Evolutionary conservation across 495 filamentous ascomycete species (phyloP).

Genomic region (Chaetomium fimeti): DNA sequence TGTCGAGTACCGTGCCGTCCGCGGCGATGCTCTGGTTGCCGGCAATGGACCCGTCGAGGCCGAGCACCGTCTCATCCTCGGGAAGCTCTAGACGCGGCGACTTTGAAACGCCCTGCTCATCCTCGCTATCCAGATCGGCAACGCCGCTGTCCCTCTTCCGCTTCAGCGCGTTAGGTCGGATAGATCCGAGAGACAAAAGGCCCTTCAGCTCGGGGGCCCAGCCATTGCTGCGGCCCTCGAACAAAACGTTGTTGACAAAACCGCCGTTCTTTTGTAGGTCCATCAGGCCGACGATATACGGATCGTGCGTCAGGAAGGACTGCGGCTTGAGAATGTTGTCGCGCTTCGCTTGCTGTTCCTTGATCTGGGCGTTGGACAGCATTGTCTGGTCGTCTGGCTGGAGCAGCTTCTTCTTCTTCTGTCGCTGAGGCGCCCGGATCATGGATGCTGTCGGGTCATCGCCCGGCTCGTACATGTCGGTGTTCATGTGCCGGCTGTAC

Average conservation of each 20-base stretch:
- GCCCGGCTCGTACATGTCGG: conserved; percentile 55
- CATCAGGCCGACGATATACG: conserved; percentile 80
- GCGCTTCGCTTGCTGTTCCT: conserved; percentile 73
- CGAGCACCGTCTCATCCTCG: conserved; percentile 55
- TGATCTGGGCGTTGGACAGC: conserved; percentile 59
- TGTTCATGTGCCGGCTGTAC: conserved; percentile 52
- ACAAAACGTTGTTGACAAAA: conserved; percentile 78
- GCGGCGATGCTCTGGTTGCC: conserved; percentile 51
- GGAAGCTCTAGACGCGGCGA: conserved; percentile 69
- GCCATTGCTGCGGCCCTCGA: conserved; percentile 68
- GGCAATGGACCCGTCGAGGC: conserved; percentile 49
- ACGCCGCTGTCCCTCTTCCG: conserved; percentile 89
- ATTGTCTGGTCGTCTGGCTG: conserved; percentile 65
- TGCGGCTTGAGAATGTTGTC: conserved; percentile 76
- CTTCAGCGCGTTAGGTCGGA: conserved; percentile 81
- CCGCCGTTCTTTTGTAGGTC: conserved; percentile 83
- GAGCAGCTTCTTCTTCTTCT: conserved; percentile 75
- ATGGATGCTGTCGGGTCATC: conserved; percentile 47
- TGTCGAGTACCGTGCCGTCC: conserved; percentile 59
- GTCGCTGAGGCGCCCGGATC: conserved; percentile 59
- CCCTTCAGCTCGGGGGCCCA: conserved; percentile 92
- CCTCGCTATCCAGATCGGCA: conserved; percentile 68
- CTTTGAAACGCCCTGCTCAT: conserved; percentile 57
- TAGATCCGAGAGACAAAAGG: conserved; percentile 76
- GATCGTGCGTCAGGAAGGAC: conserved; percentile 79